These are phyloP conservation scores for Nicotiana sylvestris DNA, from an alignment of 257 asterid species.

Conservation along the genomic window DNA sequence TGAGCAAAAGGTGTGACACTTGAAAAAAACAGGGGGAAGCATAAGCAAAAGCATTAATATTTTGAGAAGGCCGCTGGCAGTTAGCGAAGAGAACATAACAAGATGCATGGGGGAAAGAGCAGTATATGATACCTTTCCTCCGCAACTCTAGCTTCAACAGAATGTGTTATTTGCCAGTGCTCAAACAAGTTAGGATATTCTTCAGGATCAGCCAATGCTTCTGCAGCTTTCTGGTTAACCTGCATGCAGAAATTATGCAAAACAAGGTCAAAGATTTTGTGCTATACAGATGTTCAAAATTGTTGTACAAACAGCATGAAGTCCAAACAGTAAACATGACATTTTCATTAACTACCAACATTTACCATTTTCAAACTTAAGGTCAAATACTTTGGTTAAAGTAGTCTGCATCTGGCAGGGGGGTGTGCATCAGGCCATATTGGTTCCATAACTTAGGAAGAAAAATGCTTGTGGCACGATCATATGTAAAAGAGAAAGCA, in stretches of 20 bases:
- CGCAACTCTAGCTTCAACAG: slow-evolving; percentile 61
- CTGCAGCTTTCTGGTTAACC: slow-evolving; percentile 91
- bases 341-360: background rate
- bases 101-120: background rate
- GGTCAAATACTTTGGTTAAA: background rate
- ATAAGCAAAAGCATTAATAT: slow-evolving; percentile 11
- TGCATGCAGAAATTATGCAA: slow-evolving; percentile 21
- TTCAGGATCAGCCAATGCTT: slow-evolving; percentile 91
- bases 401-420: background rate
- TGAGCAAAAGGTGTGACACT: background rate
- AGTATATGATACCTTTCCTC: slow-evolving; percentile 36
- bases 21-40: background rate
- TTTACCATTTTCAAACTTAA: background rate
- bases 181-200: slow-evolving; percentile 88
- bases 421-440: background rate
- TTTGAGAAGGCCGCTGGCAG: background rate
- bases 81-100: background rate
- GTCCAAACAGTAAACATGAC: background rate
- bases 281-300: background rate
- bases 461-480: background rate
- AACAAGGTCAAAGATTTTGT: background rate
- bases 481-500: background rate
- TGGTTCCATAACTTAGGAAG: background rate
- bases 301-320: background rate
- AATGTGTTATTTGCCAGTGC: slow-evolving; percentile 89